A percentile compares a stretch with the other conserved stretches of the same genome.
phyloP scores from a whole-genome alignment of 192 early-diverging fungal species.

The Podila epigama region DNA sequence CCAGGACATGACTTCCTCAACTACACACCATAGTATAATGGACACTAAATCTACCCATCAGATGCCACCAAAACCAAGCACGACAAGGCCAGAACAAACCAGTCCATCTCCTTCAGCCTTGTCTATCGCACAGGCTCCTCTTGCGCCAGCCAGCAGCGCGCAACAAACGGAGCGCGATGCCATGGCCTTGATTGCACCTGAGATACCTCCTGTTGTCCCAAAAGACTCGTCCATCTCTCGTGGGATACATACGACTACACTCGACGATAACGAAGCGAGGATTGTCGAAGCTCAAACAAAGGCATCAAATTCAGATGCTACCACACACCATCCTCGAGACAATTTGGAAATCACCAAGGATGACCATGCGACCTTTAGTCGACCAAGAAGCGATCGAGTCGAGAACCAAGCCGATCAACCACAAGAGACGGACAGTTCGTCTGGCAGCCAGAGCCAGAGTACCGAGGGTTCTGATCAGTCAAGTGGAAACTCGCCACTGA shows the following conservation, averaged over 20 bases:
- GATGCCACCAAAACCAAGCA: neutral
- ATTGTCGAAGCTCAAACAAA: too few relatives aligned
- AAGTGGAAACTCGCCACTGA: conserved; percentile 9
- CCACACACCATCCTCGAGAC: too few relatives aligned
- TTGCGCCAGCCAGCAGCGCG: neutral
- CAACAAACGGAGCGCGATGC: neutral
- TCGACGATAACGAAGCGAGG: neutral
- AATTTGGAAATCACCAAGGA: conserved; percentile 19
- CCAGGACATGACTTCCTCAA: neutral
- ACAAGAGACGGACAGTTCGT: neutral
- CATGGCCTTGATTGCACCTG: neutral
- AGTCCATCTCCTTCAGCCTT: neutral
- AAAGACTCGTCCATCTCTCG: neutral
- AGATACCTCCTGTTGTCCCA: neutral
- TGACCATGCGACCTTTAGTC: neutral
- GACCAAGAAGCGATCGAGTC: neutral
- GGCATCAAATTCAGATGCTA: too few relatives aligned
- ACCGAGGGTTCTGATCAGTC: neutral
- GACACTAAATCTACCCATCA: neutral
- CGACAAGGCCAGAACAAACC: neutral
- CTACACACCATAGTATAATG: too few relatives aligned
- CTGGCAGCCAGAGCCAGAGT: neutral
- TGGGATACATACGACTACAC: neutral
- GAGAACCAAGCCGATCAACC: neutral
- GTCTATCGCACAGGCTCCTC: neutral